Conservation (phyloP, 768 basidiomycete genomes). For the Hypholoma fasciculare region DNA sequence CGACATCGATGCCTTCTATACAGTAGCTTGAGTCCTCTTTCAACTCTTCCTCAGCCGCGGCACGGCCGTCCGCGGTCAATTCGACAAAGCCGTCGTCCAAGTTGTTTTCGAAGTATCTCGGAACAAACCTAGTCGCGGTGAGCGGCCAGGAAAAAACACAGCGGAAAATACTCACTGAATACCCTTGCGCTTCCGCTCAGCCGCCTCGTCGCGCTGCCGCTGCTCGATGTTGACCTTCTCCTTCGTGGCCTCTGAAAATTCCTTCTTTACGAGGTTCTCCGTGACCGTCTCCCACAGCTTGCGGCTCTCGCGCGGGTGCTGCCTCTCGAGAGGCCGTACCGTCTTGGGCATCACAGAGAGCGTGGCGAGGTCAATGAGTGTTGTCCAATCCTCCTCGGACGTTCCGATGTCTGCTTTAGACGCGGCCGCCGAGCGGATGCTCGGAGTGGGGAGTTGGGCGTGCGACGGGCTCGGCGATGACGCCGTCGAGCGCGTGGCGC, state of each 20-base stretch:
- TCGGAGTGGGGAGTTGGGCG: conserved; percentile 35
- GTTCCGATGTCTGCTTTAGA: conserved; percentile 45
- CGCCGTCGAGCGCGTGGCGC: conserved; percentile 38
- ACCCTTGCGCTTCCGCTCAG: conserved; percentile 81
- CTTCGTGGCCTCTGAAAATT: conserved; percentile 88
- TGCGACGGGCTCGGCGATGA: conserved; percentile 52
- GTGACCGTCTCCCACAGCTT: conserved; percentile 90
- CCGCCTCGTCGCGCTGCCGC: conserved; percentile 85
- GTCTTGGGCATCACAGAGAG: conserved; percentile 77
- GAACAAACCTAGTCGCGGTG: conserved; percentile 57
- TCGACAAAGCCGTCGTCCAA: conserved; percentile 63
- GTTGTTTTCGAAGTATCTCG: conserved; percentile 75
- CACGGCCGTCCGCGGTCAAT: conserved; percentile 68
- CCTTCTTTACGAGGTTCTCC: conserved; percentile 70
- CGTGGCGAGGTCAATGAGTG: conserved; percentile 75
- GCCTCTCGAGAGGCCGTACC: conserved; percentile 80
- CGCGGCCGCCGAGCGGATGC: conserved; percentile 34
- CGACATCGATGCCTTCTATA: conserved; percentile 25
- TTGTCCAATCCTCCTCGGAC: conserved; percentile 52
- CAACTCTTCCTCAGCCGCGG: conserved; percentile 76
- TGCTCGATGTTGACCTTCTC: conserved; percentile 94
- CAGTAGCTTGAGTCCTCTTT: conserved; percentile 34
- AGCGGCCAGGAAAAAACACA: conserved; percentile 1
- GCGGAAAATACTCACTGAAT: conserved; percentile 57
- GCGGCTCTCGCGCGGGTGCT: conserved; percentile 80